Percentiles rank a stretch among this genome's conserved stretches.
phyloP scores from a whole-genome alignment of 495 filamentous ascomycete genomes.

The Penicillium lagena region DNA sequence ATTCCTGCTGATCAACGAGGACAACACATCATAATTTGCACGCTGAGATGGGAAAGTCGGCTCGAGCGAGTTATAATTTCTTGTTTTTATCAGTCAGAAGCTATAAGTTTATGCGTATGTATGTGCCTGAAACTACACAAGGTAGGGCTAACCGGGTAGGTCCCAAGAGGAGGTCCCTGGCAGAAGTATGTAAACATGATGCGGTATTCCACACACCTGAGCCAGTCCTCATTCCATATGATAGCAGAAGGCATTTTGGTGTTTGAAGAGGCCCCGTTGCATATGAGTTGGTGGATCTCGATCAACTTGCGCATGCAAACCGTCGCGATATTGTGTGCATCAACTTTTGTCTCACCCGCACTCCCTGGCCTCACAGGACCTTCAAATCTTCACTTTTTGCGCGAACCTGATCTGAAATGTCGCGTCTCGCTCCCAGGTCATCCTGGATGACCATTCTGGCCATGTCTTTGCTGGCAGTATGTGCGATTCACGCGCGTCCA shows the following conservation, averaged over 20 bases:
- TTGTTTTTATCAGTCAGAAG: neutral
- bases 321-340: no score
- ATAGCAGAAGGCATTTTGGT: constrained; percentile 2
- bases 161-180: neutral
- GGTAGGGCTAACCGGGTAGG: constrained; percentile 1
- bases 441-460: constrained; percentile 1
- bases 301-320: neutral
- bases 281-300: constrained; percentile 7
- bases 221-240: constrained; percentile 13
- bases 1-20: constrained; percentile 3
- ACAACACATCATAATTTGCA: neutral
- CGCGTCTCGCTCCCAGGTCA: neutral
- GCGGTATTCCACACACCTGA: neutral
- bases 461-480: constrained; percentile 4
- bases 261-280: neutral
- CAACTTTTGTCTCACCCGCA: no score
- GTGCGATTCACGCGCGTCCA: constrained; percentile 10
- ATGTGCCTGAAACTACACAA: neutral
- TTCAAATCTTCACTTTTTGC: neutral
- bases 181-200: neutral
- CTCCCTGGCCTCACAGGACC: neutral
- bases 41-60: neutral
- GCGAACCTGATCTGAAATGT: constrained; percentile 3
- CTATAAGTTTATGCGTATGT: neutral
- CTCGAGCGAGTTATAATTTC: neutral